Evolutionary conservation across 441 rosid species (phyloP), one percentile per base, ranked within the genome.

Genomic region (Hura crepitans): DNA sequence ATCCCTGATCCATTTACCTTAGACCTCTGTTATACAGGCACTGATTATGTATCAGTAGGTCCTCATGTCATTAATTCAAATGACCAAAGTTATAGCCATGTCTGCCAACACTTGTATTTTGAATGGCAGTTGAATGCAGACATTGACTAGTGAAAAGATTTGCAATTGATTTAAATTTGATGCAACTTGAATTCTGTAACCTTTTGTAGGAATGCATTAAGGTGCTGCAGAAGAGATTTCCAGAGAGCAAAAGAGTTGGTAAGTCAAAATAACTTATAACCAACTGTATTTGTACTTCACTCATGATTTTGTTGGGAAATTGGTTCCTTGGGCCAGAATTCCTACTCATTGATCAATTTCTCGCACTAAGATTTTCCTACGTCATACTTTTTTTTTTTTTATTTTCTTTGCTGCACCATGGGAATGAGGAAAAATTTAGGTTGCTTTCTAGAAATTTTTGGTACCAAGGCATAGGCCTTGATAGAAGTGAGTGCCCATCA

Each of bases 231-330:
- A 89, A 85, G 82, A 84, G 75, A 73, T 96, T 96, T 78, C 96
- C 97, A 0, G 97, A 80, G 81, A 92, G 99, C 84, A 96, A 89
- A 81, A 86, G 99, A 77, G 97, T 92, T 78, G 98, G 99, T 92
- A 85, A 87, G 97, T 77, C 68, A 11, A 60, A 75, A 53, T 59
- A 71, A 76, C 58, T 23, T 45, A 25, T 55, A 18, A 42, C 42
- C 37, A 49, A 62, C 47, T 14, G 0, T 45, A 46, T 33, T 17
- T 65, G 49, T 46, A 22, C 14, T 71, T 18, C 30, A 20, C 1
- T 47, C 15, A 30, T 55, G 62, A 53, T 62, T 69, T 54, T 73
- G 20, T 51, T 51, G 43, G 14, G 35, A 35, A 31, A 13, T 13
- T 35, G n/a, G 27, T 17, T 71, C 37, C 53, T 3, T 37, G 61